Conservation (phyloP, 257 asterid species). For the Jaltomata sinuosa region DNA sequence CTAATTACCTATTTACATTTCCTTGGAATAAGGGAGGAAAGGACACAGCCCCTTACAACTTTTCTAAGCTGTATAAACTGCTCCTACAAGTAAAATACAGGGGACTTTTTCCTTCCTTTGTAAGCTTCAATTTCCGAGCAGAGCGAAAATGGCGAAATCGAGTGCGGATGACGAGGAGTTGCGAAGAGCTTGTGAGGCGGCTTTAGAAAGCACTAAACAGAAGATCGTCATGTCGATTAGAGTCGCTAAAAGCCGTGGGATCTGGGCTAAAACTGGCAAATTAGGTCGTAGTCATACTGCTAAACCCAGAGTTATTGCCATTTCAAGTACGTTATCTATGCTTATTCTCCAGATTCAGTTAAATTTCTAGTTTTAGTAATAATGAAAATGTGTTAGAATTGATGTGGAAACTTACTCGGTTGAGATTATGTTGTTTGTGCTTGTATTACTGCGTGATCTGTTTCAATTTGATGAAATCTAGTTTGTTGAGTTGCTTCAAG, state of each 20-base stretch:
- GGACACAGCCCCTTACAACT: too few relatives aligned
- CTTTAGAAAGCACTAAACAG: constrained; percentile 81
- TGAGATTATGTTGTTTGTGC: not conserved
- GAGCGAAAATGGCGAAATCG: constrained; percentile 76
- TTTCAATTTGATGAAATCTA: not conserved
- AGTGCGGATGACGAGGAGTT: constrained; percentile 97
- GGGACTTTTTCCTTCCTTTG: too few relatives aligned
- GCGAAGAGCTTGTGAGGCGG: constrained; percentile 89
- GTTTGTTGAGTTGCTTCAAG: not conserved
- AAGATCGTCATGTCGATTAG: constrained; percentile 74
- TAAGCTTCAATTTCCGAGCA: not conserved
- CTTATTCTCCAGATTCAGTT: too few relatives aligned
- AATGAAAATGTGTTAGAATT: too few relatives aligned
- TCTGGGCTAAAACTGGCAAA: constrained; percentile 78
- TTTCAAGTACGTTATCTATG: not conserved
- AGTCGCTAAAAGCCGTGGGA: constrained; percentile 82
- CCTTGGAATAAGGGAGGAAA: too few relatives aligned
- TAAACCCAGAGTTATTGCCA: constrained; percentile 61
- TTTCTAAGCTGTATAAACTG: too few relatives aligned
- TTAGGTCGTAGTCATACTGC: constrained; percentile 88
- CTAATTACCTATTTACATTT: too few relatives aligned
- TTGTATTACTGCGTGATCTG: not conserved
- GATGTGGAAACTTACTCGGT: too few relatives aligned
- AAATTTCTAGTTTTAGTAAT: too few relatives aligned
- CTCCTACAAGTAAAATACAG: too few relatives aligned